These are phyloP conservation scores for Phoma sp. DNA, from an alignment of 2,329 filamentous ascomycete genomes.

Conservation along the genomic window DNA sequence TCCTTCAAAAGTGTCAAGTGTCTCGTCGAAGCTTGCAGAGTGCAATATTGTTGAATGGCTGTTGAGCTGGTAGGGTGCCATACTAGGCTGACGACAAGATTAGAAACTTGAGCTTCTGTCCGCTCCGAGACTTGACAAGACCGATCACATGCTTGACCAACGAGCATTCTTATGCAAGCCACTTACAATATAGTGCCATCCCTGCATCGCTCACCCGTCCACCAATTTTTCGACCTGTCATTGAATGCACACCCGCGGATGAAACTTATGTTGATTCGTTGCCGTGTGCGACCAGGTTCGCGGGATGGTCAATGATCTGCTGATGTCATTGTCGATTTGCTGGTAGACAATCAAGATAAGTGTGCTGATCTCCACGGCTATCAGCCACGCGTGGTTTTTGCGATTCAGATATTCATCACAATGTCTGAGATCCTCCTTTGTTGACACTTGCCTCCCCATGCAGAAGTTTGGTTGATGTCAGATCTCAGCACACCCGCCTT, in stretches of 20 bases:
- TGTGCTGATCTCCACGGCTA: constrained; percentile 14
- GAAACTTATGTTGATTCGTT: constrained; percentile 10
- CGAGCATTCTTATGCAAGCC: constrained; percentile 8
- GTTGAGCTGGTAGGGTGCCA: no score
- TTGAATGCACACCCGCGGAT: constrained; percentile 19
- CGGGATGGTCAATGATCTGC: not conserved
- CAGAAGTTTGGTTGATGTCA: constrained; percentile 1
- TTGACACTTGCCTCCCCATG: constrained; percentile 4
- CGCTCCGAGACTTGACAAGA: no score
- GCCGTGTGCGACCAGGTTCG: constrained; percentile 4
- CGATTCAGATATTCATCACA: constrained; percentile 7
- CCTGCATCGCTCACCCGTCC: constrained; percentile 18
- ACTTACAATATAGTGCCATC: constrained; percentile 10
- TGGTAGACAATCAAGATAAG: constrained; percentile 7
- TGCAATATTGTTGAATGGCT: no score
- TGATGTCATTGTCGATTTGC: constrained; percentile 10
- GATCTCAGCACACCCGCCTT: not conserved
- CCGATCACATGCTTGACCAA: constrained; percentile 10
- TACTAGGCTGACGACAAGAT: no score
- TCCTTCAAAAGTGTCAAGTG: no score
- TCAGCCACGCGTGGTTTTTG: constrained; percentile 13
- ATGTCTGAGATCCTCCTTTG: constrained; percentile 14
- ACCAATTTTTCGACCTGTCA: constrained; percentile 4
- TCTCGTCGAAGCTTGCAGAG: no score
- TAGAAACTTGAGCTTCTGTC: no score